Evolutionary conservation across 1,139 yeast species (phyloP), one percentile per base, ranked within the genome.

Genomic region (Zygosaccharomyces pseudobailii): DNA sequence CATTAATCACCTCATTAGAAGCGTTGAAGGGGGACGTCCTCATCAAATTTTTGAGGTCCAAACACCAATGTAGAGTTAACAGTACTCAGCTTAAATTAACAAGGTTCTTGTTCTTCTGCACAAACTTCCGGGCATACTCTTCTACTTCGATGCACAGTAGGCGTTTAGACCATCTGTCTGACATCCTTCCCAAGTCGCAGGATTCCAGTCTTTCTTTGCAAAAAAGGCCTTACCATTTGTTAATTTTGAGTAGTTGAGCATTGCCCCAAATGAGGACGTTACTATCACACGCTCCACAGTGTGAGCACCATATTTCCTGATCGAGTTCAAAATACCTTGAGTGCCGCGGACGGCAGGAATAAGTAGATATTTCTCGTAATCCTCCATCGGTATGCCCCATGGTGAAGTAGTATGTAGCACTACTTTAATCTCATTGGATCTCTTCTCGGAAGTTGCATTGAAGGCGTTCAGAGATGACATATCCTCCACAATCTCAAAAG

Each of bases 191-290:
- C 67, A 62, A n/a, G 67, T 59, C 33, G 71, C 62, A 27, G 59
- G 59, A 52, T 71, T 73, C 78, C 78, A 74, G 3, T 61, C 45
- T 5, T 59, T 52, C 52, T 72, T 76, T 7, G 55, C 59, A 20
- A 52, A 46, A 7, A 49, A 51, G 19, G 46, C 25, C 7, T 62
- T 75, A 90, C 82, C 82, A 85, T 90, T 94, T 92, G 84, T 3
- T 8, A 28, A 35, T 32, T 40, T 46, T 13, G 42, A 24, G 6
- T 39, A 20, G 36, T 66, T 58, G 36, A 57, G 42, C 37, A 75
- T 70, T 1, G 84, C 74, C 6, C 82, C 82, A 56, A 68, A 73
- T 0, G 84, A 78, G 0, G 85, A 79, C 0, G 85, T 80, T 31
- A 78, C 61, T 23, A 41, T 62, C 47, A 47, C 61, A 53, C 48